phyloP scores from a whole-genome alignment of 345 rosid genomes.

The Diplotaxis tenuifolia region DNA sequence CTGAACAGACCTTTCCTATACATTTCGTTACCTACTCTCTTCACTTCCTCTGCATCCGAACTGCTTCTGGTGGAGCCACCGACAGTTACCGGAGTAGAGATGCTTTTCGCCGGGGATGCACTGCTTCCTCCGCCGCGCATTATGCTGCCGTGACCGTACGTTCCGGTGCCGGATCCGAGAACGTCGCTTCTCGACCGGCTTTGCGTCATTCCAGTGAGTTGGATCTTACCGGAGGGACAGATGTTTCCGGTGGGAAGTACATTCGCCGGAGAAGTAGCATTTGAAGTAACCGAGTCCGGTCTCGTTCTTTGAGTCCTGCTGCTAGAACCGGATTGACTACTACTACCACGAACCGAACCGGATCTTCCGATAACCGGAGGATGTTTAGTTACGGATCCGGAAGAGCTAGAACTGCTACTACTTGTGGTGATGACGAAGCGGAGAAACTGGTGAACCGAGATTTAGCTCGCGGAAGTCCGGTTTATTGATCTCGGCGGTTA shows the following conservation, averaged over 20 bases:
- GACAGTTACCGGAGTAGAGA: conserved; percentile 18
- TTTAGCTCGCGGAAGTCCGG: conserved; percentile 95
- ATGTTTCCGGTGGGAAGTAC: conserved; percentile 91
- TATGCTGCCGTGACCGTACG: conserved; percentile 92
- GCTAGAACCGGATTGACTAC: conserved; percentile 34
- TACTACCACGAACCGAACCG: conserved; percentile 35
- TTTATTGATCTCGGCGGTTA: conserved; percentile 61
- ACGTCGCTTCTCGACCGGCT: conserved; percentile 68
- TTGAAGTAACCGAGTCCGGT: conserved; percentile 60
- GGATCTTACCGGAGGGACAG: conserved; percentile 78
- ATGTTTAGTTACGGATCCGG: conserved; percentile 59
- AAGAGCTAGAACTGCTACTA: conserved; percentile 71
- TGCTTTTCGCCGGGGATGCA: conserved; percentile 28
- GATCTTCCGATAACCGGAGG: conserved; percentile 39
- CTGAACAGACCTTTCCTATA: conserved; percentile 69
- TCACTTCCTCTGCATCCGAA: conserved; percentile 75
- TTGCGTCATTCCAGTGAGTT: conserved; percentile 62
- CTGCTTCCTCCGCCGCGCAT: conserved; percentile 53
- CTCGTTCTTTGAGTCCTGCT: conserved; percentile 51
- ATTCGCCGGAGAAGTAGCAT: conserved; percentile 65
- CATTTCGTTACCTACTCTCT: conserved; percentile 80
- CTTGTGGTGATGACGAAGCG: conserved; percentile 62
- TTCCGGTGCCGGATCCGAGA: conserved; percentile 80
- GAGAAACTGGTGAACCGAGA: conserved; percentile 98
- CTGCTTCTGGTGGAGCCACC: conserved; percentile 20